Evolutionary conservation across 139 green algal species (phyloP).

Genomic region (Closterium sp.): DNA sequence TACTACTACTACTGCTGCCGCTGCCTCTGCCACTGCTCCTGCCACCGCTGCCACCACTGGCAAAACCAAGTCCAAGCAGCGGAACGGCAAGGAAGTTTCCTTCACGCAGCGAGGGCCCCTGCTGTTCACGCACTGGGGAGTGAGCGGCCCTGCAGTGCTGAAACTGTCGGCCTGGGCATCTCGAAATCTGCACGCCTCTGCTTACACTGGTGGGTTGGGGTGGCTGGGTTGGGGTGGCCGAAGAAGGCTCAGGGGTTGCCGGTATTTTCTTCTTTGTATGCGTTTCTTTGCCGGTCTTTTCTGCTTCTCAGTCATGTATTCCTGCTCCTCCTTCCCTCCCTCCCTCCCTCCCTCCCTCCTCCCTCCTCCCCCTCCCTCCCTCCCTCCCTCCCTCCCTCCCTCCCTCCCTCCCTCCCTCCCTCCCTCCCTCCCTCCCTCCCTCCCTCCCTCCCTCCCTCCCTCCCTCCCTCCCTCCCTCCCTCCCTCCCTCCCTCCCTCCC

Average conservation of each 20-base stretch:
- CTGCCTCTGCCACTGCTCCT: not conserved
- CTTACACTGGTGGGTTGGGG: slow-evolving; percentile 13
- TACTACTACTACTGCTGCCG: too few species aligned
- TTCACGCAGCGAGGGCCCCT: slow-evolving; percentile 24
- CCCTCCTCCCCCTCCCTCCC: not conserved
- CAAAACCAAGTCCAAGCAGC: not conserved
- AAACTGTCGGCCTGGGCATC: slow-evolving; percentile 35
- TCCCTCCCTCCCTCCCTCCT: not conserved
- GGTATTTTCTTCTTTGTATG: too few species aligned
- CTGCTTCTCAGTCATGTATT: too few species aligned
- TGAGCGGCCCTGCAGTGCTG: slow-evolving; percentile 18
- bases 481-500: too few species aligned
- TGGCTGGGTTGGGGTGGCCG: too few species aligned
- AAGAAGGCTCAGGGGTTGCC: too few species aligned
- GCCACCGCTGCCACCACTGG: not conserved
- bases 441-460: not conserved
- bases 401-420: not conserved
- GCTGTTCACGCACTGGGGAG: slow-evolving; percentile 40
- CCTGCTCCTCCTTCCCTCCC: not conserved
- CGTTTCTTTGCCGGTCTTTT: too few species aligned
- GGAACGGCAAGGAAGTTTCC: not conserved
- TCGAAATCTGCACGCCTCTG: not conserved
- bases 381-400: not conserved
- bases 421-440: not conserved
- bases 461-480: not conserved